Base-by-base conservation (phyloP, 1,284 basidiomycete genomes). In the Ganoderma lucidum region DNA sequence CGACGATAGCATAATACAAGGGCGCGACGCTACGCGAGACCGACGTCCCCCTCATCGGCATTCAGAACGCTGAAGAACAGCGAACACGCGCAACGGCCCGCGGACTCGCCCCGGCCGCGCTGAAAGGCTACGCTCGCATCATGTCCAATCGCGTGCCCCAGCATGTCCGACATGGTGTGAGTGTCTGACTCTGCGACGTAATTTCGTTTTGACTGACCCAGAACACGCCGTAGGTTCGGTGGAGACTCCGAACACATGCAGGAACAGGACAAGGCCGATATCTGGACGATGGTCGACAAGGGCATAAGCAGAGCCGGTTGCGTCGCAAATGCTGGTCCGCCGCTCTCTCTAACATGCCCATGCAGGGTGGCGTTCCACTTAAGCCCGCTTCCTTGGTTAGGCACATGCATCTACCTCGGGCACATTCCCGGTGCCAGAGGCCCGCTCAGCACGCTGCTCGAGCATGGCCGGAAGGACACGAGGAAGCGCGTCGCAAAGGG, bases 61-160 rank as follows among this genome's bases (percentile, higher is more conserved):
- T 81, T 6, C 77, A 78, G n/a, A 79, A 83, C 66, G 74, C 77
- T 28, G 72, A 72, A 6, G 76, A 82, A 14, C 88, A 90, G 71
- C 5, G 76, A 82, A 14, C 88, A 90, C 67, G 76, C 83, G 0
- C 81, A 82, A 23, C 82, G 87, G 17, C 82, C 44, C 81, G 82
- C 30, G 88, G 82, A 0, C 85, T 90, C 75, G 83, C 80, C 70
- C 79, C 84, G 8, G 72, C 79, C 9, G 85, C 88, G 6, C 71
- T 91, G 19, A 86, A 84, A 71, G 85, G 83, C 14, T 91, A 90
- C 73, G 83, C 87, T 71, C 76, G 74, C 0, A 81, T 86, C 45
- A 75, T 90, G 9, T 74, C 78, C 1, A 78, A 74, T 51, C 79
- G 86, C 14, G 79, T 79, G 0, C 71, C 75, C 6, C 81, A 86